Base-by-base conservation (phyloP, 2,329 filamentous ascomycete species). In the Apiospora malaysiana region DNA sequence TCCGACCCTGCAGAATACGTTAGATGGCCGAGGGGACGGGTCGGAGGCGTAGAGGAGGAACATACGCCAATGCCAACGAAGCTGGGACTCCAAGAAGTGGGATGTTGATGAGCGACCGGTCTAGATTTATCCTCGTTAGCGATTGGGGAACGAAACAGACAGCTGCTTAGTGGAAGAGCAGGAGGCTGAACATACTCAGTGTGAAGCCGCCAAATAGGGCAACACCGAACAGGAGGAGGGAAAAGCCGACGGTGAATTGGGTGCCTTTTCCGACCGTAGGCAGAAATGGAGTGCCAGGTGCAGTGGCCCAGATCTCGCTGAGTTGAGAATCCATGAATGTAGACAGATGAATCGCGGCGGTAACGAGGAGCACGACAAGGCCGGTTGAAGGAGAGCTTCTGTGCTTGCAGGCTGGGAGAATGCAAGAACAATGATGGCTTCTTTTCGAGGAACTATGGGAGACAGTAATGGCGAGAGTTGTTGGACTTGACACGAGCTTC, bases 281-380 rank as follows among this genome's bases (percentile, higher is more conserved):
- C 77, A 91, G 84, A 85, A 96, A 98, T 74, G 94, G 94, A 85
- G 90, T 93, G 88, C 90, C 90, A 83, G 93, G 90, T 85, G 95
- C 93, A 88, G 94, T 93, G 88, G 97, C 92, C 95, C 95, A 98
- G 85, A 97, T 89, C 83, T 96, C 91, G 84, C 92, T 91, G 83
- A 97, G 86, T 87, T 93, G 94, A 79, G 91, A 89, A 89, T 93
- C 91, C 91, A 93, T 93, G 85, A 86, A 87, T 63, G 32, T 63
- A 12, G 56, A 40, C 56, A 40, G 56, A 63, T 32, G 27, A 63
- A 63, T 40, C 32, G 56, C 56, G 32, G 56, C 56, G 40, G 56
- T n/a, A 63, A 40, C 56, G 56, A 63, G 21, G 27, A 32, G 32
- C 56, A 23, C 56, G 56, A 23, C n/a, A 21, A 37, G 32, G 56